A percentile compares a stretch with the other conserved stretches of the same genome.
Conservation (phyloP, 441 rosid species). For the Populus hybrid region DNA sequence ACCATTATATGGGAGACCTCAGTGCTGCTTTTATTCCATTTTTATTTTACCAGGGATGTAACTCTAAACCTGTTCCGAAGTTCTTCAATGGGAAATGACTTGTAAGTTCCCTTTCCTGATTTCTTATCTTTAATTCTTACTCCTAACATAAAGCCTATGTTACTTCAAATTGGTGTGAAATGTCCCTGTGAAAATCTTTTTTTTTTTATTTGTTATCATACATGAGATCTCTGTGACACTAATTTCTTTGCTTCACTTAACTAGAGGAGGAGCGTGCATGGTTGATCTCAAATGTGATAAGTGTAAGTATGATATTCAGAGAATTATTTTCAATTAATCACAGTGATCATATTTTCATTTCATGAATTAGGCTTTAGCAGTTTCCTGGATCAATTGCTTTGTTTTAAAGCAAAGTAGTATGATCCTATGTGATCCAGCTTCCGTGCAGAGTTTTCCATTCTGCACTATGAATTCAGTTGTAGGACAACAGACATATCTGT, state of each 20-base stretch:
- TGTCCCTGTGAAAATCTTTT: background rate
- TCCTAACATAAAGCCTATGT: background rate
- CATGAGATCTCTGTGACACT: background rate
- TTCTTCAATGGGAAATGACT: constrained; percentile 24
- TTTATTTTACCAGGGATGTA: constrained; percentile 22
- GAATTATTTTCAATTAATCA: background rate
- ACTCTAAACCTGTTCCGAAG: constrained; percentile 33
- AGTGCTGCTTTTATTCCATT: constrained; percentile 5
- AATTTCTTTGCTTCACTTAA: constrained; percentile 12
- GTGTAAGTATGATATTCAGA: constrained; percentile 28
- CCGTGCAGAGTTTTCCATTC: too few relatives aligned
- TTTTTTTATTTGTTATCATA: background rate
- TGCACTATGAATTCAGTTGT: too few relatives aligned
- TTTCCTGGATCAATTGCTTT: background rate
- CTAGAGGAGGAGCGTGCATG: constrained; percentile 34
- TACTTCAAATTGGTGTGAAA: background rate
- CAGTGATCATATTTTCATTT: background rate
- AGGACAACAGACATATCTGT: too few relatives aligned
- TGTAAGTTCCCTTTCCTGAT: constrained; percentile 22
- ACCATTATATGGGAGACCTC: background rate
- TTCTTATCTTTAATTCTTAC: background rate
- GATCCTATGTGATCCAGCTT: background rate
- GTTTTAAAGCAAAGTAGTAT: background rate
- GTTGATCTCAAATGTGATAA: constrained; percentile 22
- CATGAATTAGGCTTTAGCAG: background rate